A percentile compares a stretch with the other conserved stretches of the same genome.
Conservation (phyloP, 495 filamentous ascomycete species). For the Daldinia decipiens region DNA sequence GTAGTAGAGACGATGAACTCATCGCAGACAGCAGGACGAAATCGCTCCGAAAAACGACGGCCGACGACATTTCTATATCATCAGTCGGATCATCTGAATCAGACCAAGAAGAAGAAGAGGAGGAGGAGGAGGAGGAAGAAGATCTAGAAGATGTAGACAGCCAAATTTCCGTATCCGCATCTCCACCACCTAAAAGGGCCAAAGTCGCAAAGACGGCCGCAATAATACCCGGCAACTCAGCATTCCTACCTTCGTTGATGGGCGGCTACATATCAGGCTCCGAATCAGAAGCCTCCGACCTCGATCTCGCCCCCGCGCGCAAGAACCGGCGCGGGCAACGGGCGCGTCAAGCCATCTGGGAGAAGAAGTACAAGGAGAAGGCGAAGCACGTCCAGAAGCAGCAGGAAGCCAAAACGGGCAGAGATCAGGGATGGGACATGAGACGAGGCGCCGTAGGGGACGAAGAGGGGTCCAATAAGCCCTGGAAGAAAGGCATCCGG, state of each 20-base stretch:
- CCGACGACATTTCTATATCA: conserved; percentile 46
- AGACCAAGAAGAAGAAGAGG: not conserved
- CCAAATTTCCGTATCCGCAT: conserved; percentile 47
- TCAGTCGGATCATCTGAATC: conserved; percentile 26
- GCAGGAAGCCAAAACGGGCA: conserved; percentile 44
- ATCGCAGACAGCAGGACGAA: conserved; percentile 34
- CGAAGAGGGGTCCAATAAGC: conserved; percentile 41
- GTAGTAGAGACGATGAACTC: conserved; percentile 25
- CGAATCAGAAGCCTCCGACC: conserved; percentile 66
- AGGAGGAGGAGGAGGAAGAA: conserved; percentile 2
- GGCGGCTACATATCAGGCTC: conserved; percentile 93
- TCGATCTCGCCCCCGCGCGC: conserved; percentile 57
- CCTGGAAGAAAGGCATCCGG: conserved; percentile 58
- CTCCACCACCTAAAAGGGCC: conserved; percentile 55
- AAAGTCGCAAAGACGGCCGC: conserved; percentile 42
- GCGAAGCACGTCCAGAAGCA: conserved; percentile 76
- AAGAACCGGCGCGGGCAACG: conserved; percentile 93
- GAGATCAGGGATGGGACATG: conserved; percentile 65
- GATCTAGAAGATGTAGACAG: conserved; percentile 18
- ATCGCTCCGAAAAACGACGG: conserved; percentile 30
- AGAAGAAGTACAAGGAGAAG: conserved; percentile 84
- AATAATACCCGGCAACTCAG: conserved; percentile 57
- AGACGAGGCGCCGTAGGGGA: conserved; percentile 58
- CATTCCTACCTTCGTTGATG: conserved; percentile 89
- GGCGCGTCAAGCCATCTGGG: conserved; percentile 84